A percentile compares a stretch with the other conserved stretches of the same genome.
Evolutionary conservation across 2,329 filamentous ascomycete species (phyloP).

Genomic region (Apiospora aurea): DNA sequence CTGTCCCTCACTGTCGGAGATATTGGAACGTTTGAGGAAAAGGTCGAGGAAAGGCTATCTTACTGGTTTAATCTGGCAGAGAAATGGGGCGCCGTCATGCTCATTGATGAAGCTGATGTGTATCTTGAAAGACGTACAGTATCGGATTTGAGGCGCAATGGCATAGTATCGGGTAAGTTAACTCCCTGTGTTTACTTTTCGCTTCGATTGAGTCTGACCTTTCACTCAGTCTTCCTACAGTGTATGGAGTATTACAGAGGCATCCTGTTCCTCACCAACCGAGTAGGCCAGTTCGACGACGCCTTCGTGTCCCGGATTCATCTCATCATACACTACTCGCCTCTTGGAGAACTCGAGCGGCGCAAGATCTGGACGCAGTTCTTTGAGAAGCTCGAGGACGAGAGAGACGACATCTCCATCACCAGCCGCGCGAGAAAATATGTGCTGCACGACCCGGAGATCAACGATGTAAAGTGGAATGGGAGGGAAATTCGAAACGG

Average conservation of each 20-base stretch:
- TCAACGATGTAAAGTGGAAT: background rate
- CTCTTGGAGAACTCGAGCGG: background rate
- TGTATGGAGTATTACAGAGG: conserved; percentile 32
- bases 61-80: conserved; percentile 48
- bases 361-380: conserved; percentile 2
- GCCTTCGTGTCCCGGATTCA: conserved; percentile 37
- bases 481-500: background rate
- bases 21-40: conserved; percentile 35
- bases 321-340: conserved; percentile 32
- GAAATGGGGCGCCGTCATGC: conserved; percentile 48
- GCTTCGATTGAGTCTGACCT: too few relatives aligned
- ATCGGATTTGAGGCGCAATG: background rate
- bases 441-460: background rate
- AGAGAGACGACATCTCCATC: background rate
- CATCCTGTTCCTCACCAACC: conserved; percentile 35
- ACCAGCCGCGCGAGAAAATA: background rate
- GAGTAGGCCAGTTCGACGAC: conserved; percentile 33
- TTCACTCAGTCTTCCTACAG: background rate
- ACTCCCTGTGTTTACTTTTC: too few relatives aligned
- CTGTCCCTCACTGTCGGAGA: conserved; percentile 43
- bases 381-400: background rate
- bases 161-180: background rate
- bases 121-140: conserved; percentile 43
- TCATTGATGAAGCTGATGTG: conserved; percentile 42
- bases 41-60: conserved; percentile 34